phyloP scores from a whole-genome alignment of 73 alveolate species.

The Uronychia setigera region DNA sequence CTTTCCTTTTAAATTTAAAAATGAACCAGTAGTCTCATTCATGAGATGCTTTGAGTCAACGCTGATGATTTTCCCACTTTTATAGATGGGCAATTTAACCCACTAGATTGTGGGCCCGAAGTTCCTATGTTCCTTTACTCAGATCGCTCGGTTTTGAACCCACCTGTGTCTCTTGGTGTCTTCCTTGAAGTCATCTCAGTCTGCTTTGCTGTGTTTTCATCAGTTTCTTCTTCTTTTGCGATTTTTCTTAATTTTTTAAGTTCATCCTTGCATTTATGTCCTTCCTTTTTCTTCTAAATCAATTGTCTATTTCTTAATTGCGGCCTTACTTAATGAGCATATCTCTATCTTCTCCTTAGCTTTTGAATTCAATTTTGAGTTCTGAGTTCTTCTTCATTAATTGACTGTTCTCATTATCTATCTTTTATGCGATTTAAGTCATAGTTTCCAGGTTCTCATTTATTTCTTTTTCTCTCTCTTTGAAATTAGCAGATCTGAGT shows the following conservation, averaged over 20 bases:
- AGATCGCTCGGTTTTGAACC: neutral
- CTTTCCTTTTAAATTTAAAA: too few species aligned
- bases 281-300: constrained; percentile 55
- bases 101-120: too few species aligned
- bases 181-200: neutral
- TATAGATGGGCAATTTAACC: too few species aligned
- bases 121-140: too few species aligned
- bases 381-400: constrained; percentile 71
- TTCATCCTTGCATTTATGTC: constrained; percentile 37
- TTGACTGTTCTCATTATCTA: constrained; percentile 65
- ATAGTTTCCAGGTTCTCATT: constrained; percentile 71
- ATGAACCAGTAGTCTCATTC: too few species aligned
- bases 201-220: constrained; percentile 4
- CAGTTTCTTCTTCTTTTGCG: constrained; percentile 23
- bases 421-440: constrained; percentile 67
- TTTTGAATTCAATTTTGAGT: constrained; percentile 67
- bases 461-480: constrained; percentile 64
- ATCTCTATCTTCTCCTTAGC: constrained; percentile 71
- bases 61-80: too few species aligned
- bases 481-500: constrained; percentile 45
- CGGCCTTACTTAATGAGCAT: constrained; percentile 26
- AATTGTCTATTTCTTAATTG: constrained; percentile 14
- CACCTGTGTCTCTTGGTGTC: neutral
- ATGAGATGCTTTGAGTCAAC: too few species aligned
- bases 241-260: constrained; percentile 11